These are phyloP conservation scores for Nigrospora oryzae DNA, from an alignment of 2,329 filamentous ascomycete genomes.

Conservation along the genomic window DNA sequence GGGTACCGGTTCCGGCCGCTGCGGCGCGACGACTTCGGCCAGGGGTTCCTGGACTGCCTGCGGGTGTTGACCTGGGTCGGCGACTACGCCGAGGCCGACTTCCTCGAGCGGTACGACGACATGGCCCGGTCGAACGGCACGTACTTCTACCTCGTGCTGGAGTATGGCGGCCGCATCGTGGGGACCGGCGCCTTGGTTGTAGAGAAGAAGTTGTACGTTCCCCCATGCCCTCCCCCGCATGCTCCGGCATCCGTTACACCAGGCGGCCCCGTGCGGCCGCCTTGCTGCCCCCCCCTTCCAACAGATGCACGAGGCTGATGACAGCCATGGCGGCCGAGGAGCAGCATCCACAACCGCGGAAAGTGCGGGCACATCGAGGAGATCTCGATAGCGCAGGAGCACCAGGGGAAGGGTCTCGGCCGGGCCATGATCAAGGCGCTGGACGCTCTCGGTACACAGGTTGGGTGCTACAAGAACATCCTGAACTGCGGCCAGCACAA, in stretches of 20 bases:
- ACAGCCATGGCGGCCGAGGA: not conserved
- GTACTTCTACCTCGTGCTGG: constrained; percentile 67
- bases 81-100: constrained; percentile 47
- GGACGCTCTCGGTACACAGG: constrained; percentile 61
- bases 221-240: not conserved
- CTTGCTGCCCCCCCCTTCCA: not conserved
- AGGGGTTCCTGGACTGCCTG: constrained; percentile 68
- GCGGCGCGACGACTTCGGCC: constrained; percentile 56
- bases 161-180: constrained; percentile 55
- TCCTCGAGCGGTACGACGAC: constrained; percentile 53
- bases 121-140: constrained; percentile 27
- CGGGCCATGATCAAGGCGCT: constrained; percentile 69
- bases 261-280: not conserved
- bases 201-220: constrained; percentile 65
- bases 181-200: constrained; percentile 70
- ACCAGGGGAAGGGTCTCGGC: constrained; percentile 76
- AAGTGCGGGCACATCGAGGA: constrained; percentile 77
- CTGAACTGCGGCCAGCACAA: constrained; percentile 73
- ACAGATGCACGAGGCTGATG: not conserved
- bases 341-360: constrained; percentile 56
- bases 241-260: no score
- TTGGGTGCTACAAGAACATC: constrained; percentile 76
- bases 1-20: constrained; percentile 67
- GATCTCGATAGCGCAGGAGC: constrained; percentile 69
- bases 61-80: constrained; percentile 71